phyloP scores from a whole-genome alignment of 2,329 filamentous ascomycete species.

The Aspergillus vadensis region DNA sequence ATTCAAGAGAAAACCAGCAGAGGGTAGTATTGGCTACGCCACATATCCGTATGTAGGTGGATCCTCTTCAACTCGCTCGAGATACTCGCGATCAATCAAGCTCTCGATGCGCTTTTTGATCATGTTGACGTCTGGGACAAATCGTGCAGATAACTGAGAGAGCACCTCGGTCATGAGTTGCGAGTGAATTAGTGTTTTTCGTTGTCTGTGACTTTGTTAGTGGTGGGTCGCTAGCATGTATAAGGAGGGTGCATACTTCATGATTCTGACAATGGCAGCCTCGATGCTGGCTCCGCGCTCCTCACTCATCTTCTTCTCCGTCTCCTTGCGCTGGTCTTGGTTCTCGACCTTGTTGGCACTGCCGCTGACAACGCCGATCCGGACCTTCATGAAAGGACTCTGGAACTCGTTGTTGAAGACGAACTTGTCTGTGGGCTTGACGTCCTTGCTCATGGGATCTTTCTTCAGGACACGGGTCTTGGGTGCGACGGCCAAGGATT shows the following conservation, averaged over 20 bases:
- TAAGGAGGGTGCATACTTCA: slow-evolving; percentile 28
- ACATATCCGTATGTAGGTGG: slow-evolving; percentile 50
- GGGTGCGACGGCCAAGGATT: slow-evolving; percentile 77
- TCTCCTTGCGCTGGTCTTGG: slow-evolving; percentile 57
- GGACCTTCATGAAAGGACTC: slow-evolving; percentile 83
- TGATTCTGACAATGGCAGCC: slow-evolving; percentile 55
- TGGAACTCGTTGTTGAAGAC: slow-evolving; percentile 79
- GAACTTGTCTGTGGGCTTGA: slow-evolving; percentile 77
- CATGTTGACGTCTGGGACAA: slow-evolving; percentile 55
- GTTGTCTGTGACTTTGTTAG: slow-evolving; percentile 41
- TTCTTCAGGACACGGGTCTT: slow-evolving; percentile 82
- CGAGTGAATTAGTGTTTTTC: slow-evolving; percentile 51
- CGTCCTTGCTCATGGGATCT: slow-evolving; percentile 74
- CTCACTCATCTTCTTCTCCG: slow-evolving; percentile 54
- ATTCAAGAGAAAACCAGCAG: background rate
- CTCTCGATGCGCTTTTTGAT: slow-evolving; percentile 57
- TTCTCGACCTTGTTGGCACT: slow-evolving; percentile 83
- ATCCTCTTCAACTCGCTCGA: slow-evolving; percentile 49
- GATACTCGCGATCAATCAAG: slow-evolving; percentile 56
- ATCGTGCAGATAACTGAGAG: slow-evolving; percentile 50
- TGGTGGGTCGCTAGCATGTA: no score
- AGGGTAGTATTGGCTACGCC: slow-evolving; percentile 31
- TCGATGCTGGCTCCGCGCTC: slow-evolving; percentile 54
- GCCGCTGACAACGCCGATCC: slow-evolving; percentile 77
- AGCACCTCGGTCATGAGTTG: slow-evolving; percentile 55